phyloP scores from a whole-genome alignment of 345 rosid genomes.

The Dimocarpus longan region DNA sequence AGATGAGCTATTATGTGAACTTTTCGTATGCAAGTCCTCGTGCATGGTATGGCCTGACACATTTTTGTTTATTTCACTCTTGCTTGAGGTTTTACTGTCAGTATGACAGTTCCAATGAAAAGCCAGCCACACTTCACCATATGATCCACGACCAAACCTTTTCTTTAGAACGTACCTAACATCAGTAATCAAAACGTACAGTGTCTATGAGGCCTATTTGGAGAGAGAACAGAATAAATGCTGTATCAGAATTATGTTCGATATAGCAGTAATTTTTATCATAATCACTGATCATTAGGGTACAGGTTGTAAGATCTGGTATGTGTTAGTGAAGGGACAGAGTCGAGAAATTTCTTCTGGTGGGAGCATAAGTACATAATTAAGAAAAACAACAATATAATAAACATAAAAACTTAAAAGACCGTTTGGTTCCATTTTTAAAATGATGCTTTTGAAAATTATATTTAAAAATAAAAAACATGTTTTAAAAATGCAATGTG shows the following conservation, averaged over 20 bases:
- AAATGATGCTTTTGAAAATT: too few relatives aligned
- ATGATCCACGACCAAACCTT: slow-evolving; percentile 88
- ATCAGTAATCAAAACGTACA: slow-evolving; percentile 22
- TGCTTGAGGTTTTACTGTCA: slow-evolving; percentile 46
- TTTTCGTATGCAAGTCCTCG: slow-evolving; percentile 30
- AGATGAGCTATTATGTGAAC: slow-evolving; percentile 40
- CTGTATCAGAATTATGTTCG: neutral
- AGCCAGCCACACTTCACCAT: slow-evolving; percentile 97
- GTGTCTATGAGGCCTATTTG: slow-evolving; percentile 11
- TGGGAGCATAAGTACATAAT: neutral
- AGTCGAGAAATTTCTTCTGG: neutral
- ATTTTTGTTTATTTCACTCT: slow-evolving; percentile 44
- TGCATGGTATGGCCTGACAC: slow-evolving; percentile 34
- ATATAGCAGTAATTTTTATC: neutral
- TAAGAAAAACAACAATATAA: too few relatives aligned
- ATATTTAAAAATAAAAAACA: too few relatives aligned
- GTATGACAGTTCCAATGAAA: slow-evolving; percentile 77
- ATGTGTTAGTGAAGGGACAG: neutral
- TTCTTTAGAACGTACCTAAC: slow-evolving; percentile 79
- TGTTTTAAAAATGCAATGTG: too few relatives aligned
- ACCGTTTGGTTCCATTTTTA: too few relatives aligned
- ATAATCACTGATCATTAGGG: neutral
- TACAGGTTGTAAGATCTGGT: too few relatives aligned
- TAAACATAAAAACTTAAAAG: neutral
- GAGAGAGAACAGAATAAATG: slow-evolving; percentile 12